A percentile compares a stretch with the other conserved stretches of the same genome.
These are phyloP conservation scores for Cystobasidium slooffiae DNA, from an alignment of 1,284 basidiomycete species.

Conservation along the genomic window DNA sequence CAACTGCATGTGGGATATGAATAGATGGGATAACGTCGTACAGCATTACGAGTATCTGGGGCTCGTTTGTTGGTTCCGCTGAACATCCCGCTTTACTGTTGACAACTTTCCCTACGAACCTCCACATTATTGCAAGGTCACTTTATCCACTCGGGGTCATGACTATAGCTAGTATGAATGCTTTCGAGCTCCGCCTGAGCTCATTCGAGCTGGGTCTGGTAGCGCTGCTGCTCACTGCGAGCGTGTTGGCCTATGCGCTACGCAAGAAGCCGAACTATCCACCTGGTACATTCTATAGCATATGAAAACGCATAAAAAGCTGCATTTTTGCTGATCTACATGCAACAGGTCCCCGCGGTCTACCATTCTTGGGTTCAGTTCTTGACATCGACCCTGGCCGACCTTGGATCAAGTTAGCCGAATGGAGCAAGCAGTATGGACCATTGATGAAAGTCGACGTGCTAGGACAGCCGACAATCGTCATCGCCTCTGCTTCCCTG, in stretches of 20 bases:
- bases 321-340: not conserved
- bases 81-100: too few species aligned
- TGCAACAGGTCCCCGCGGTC: not conserved
- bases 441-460: slow-evolving; percentile 9
- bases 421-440: slow-evolving; percentile 21
- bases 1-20: too few species aligned
- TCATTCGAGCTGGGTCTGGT: not conserved
- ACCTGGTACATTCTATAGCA: not conserved
- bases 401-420: slow-evolving; percentile 9
- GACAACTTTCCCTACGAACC: too few species aligned
- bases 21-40: too few species aligned
- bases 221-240: not conserved
- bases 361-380: not conserved
- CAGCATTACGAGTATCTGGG: too few species aligned
- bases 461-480: slow-evolving; percentile 6
- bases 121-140: too few species aligned
- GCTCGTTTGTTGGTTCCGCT: too few species aligned
- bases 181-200: not conserved
- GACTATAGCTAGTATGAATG: too few species aligned
- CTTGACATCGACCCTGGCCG: slow-evolving; percentile 8
- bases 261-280: slow-evolving; percentile 20
- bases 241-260: not conserved
- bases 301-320: too few species aligned
- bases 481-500: slow-evolving; percentile 6
- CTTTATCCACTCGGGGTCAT: too few species aligned